These are phyloP conservation scores for Neohortaea acidophila DNA, from an alignment of 495 filamentous ascomycete genomes.

Conservation along the genomic window DNA sequence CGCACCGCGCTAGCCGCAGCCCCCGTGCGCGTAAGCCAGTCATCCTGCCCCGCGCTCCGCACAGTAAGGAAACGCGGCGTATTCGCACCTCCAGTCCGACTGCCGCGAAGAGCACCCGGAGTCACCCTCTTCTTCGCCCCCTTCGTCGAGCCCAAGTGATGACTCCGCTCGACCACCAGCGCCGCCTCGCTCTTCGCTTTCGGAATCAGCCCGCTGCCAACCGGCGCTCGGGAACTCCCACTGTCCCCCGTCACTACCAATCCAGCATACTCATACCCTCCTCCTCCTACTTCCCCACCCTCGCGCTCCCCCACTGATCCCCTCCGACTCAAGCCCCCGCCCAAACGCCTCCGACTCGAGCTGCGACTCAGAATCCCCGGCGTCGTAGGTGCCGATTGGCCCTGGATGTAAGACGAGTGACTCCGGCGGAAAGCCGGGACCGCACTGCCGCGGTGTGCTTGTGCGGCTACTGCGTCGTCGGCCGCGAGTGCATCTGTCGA, in stretches of 20 bases:
- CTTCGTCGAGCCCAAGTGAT: neutral
- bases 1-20: conserved; percentile 23
- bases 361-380: conserved; percentile 28
- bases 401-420: conserved; percentile 27
- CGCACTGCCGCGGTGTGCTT: conserved; percentile 8
- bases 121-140: conserved; percentile 1
- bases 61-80: conserved; percentile 4
- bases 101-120: conserved; percentile 3
- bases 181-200: conserved; percentile 27
- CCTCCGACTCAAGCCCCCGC: conserved; percentile 15
- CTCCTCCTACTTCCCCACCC: neutral
- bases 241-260: neutral
- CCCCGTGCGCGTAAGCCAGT: conserved; percentile 27
- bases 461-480: neutral
- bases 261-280: conserved; percentile 2
- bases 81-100: conserved; percentile 9
- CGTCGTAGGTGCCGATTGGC: conserved; percentile 26
- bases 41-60: conserved; percentile 9
- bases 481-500: neutral
- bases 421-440: conserved; percentile 13
- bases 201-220: conserved; percentile 12
- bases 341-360: conserved; percentile 22
- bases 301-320: conserved; percentile 18
- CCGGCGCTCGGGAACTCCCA: neutral
- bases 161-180: conserved; percentile 6